Conservation (phyloP, 1,284 basidiomycete species). For the Pisolithus thermaeus region DNA sequence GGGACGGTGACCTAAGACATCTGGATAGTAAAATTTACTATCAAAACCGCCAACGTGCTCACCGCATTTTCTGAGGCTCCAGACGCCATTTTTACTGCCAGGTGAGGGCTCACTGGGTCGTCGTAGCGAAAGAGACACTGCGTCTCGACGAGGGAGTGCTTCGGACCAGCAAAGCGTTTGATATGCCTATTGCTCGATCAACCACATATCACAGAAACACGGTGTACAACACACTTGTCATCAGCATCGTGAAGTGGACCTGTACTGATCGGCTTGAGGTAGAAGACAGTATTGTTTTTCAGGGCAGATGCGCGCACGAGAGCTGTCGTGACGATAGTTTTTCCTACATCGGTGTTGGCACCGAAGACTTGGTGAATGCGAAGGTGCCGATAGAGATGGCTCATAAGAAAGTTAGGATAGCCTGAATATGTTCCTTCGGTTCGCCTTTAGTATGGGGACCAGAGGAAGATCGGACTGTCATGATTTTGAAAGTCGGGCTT, state of each 20-base stretch:
- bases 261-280: slow-evolving; percentile 90
- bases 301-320: slow-evolving; percentile 70
- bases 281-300: slow-evolving; percentile 53
- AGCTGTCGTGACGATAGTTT: slow-evolving; percentile 84
- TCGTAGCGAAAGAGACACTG: slow-evolving; percentile 81
- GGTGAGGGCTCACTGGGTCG: slow-evolving; percentile 90
- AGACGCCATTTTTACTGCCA: slow-evolving; percentile 68
- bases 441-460: not conserved
- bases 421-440: no score
- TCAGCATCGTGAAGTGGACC: slow-evolving; percentile 81
- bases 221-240: slow-evolving; percentile 53
- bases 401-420: slow-evolving; percentile 24
- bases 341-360: slow-evolving; percentile 89
- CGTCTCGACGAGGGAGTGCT: slow-evolving; percentile 44
- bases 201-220: not conserved
- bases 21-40: not conserved
- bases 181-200: slow-evolving; percentile 54
- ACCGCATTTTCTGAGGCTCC: slow-evolving; percentile 30
- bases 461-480: not conserved
- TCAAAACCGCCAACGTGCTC: slow-evolving; percentile 5
- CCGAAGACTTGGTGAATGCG: slow-evolving; percentile 89
- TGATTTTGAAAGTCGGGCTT: no score
- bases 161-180: slow-evolving; percentile 46
- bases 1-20: slow-evolving; percentile 31
- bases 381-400: slow-evolving; percentile 66